These are phyloP conservation scores for Hymenoscyphus fructigenus DNA, from an alignment of 2,329 filamentous ascomycete species.

Conservation along the genomic window DNA sequence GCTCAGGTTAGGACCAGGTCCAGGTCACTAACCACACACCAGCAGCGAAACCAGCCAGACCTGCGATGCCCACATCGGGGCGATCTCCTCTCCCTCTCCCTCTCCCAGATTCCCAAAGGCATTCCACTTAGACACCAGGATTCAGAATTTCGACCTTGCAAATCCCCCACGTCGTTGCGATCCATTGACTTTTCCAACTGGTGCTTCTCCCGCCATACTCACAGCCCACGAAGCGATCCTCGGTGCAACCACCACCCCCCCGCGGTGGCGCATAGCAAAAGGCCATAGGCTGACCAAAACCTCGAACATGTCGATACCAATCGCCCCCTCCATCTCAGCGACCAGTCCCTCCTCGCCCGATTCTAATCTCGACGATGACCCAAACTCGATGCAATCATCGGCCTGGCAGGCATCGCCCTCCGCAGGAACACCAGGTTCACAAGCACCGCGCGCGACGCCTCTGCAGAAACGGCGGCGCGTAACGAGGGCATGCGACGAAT, in stretches of 20 bases:
- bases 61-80: neutral
- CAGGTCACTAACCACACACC: neutral
- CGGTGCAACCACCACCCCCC: neutral
- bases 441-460: slow-evolving; percentile 41
- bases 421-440: slow-evolving; percentile 23
- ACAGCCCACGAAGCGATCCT: neutral
- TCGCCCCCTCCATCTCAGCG: slow-evolving; percentile 19
- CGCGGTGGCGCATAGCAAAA: slow-evolving; percentile 2
- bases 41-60: too few species aligned
- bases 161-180: neutral
- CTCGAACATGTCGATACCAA: slow-evolving; percentile 18
- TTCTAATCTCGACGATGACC: slow-evolving; percentile 31
- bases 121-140: neutral
- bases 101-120: neutral
- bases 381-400: slow-evolving; percentile 17
- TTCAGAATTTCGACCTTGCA: neutral
- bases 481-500: slow-evolving; percentile 79
- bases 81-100: neutral
- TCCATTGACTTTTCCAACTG: neutral
- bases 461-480: slow-evolving; percentile 77
- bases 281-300: neutral
- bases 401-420: slow-evolving; percentile 24
- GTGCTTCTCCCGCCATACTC: neutral
- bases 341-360: slow-evolving; percentile 32
- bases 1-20: neutral